These are phyloP conservation scores for Tolypocladium amazonense DNA, from an alignment of 2,329 filamentous ascomycete species.

Conservation along the genomic window DNA sequence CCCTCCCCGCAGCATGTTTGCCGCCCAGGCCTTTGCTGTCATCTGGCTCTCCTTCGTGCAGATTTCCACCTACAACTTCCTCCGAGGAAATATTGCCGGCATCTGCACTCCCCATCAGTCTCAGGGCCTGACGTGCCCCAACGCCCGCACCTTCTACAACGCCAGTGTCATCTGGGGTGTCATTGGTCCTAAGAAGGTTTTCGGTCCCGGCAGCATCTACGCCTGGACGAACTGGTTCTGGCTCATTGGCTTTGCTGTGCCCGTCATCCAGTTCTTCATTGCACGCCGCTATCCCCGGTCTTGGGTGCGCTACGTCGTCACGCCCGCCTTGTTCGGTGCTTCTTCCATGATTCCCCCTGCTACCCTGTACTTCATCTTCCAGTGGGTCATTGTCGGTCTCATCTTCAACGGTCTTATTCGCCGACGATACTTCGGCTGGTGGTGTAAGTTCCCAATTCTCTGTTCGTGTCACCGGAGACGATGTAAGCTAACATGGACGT, in stretches of 20 bases:
- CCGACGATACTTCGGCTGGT: constrained; percentile 41
- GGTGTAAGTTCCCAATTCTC: constrained; percentile 26
- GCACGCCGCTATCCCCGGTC: constrained; percentile 36
- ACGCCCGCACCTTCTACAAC: constrained; percentile 48
- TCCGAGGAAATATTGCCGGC: constrained; percentile 35
- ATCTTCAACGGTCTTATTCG: constrained; percentile 45
- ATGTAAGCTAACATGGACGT: background rate
- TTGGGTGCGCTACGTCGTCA: constrained; percentile 37
- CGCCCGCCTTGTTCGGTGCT: constrained; percentile 42
- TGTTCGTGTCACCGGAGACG: too few relatives aligned
- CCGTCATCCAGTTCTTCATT: constrained; percentile 35
- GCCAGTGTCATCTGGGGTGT: constrained; percentile 51
- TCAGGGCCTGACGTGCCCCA: constrained; percentile 45
- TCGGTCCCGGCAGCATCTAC: constrained; percentile 30
- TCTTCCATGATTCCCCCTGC: constrained; percentile 41
- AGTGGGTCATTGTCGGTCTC: constrained; percentile 44
- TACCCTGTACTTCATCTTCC: constrained; percentile 42
- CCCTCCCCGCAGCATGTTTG: constrained; percentile 38
- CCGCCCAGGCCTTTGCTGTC: constrained; percentile 30
- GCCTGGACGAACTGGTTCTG: constrained; percentile 42
- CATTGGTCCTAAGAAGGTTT: constrained; percentile 32
- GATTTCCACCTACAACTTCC: constrained; percentile 26
- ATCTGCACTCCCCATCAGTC: constrained; percentile 38
- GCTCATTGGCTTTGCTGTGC: constrained; percentile 38
- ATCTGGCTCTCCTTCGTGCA: constrained; percentile 27